Percentiles rank a stretch among this genome's conserved stretches.
phyloP scores from a whole-genome alignment of 1,284 basidiomycete genomes.

The Tilletia caries region DNA sequence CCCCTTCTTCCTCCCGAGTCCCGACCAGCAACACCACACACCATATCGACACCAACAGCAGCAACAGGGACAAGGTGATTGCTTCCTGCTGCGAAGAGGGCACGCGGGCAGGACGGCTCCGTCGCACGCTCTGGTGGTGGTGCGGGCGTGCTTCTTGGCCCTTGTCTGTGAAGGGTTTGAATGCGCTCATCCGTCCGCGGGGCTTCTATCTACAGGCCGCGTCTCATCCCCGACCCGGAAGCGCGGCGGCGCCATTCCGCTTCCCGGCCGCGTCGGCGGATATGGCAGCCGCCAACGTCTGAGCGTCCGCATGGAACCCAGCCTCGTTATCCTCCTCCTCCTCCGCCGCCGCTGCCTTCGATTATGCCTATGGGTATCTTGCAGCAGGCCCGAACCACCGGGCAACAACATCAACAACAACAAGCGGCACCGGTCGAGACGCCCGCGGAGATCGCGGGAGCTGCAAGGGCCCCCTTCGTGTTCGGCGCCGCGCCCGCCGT shows the following conservation, averaged over 20 bases:
- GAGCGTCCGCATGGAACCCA: not conserved
- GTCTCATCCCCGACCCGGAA: constrained; percentile 3
- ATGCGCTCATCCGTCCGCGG: constrained; percentile 37
- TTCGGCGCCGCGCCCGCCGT: not conserved
- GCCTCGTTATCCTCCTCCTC: too few species aligned
- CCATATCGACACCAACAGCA: too few species aligned
- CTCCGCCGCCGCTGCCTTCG: too few species aligned
- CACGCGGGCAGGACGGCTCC: not conserved
- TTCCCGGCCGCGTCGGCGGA: not conserved
- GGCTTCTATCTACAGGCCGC: constrained; percentile 41
- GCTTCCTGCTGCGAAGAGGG: not conserved
- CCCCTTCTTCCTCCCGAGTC: too few species aligned
- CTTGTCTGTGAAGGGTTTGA: constrained; percentile 49
- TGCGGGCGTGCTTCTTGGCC: constrained; percentile 20
- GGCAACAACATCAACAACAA: too few species aligned
- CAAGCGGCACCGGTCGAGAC: not conserved
- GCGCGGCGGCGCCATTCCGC: not conserved
- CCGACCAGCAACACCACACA: too few species aligned
- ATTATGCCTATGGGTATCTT: too few species aligned
- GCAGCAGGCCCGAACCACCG: too few species aligned
- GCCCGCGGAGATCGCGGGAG: not conserved
- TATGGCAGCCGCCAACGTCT: not conserved
- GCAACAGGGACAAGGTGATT: not conserved
- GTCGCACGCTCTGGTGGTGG: not conserved
- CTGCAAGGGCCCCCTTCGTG: not conserved